Percentiles rank a stretch among this genome's conserved stretches.
These are phyloP conservation scores for Clavulina sp. DNA, from an alignment of 768 basidiomycete species.

Conservation along the genomic window DNA sequence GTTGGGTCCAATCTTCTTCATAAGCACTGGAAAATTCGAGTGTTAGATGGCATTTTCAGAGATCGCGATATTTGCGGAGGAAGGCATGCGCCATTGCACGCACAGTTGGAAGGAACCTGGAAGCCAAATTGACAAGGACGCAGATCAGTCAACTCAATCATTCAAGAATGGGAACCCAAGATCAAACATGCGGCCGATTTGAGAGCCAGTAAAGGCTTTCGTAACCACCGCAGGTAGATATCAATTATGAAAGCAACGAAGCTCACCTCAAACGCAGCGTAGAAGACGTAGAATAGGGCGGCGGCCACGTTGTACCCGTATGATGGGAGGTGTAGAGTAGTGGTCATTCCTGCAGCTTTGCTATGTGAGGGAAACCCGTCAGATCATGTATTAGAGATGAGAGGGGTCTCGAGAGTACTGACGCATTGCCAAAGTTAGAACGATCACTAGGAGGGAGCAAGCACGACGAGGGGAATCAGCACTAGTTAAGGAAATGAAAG, in stretches of 20 bases:
- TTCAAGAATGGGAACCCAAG: too few relatives aligned
- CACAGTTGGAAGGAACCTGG: neutral
- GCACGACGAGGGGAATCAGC: neutral
- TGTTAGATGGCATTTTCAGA: neutral
- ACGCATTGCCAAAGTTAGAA: slow-evolving; percentile 46
- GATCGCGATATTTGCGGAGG: too few relatives aligned
- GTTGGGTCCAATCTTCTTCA: slow-evolving; percentile 19
- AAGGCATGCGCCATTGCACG: neutral
- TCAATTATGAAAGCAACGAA: neutral
- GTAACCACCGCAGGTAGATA: too few relatives aligned
- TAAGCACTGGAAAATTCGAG: neutral
- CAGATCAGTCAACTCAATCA: too few relatives aligned
- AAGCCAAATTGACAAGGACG: too few relatives aligned
- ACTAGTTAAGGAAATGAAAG: neutral
- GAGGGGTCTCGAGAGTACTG: neutral
- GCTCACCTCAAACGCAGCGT: slow-evolving; percentile 48
- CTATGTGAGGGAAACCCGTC: neutral
- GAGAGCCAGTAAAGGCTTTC: too few relatives aligned
- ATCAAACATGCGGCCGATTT: too few relatives aligned
- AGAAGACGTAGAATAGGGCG: slow-evolving; percentile 54
- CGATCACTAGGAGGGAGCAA: slow-evolving; percentile 22
- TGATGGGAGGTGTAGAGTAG: slow-evolving; percentile 33
- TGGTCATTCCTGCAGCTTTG: slow-evolving; percentile 17
- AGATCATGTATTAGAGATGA: too few relatives aligned
- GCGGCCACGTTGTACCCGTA: slow-evolving; percentile 11